phyloP scores from a whole-genome alignment of 1,284 basidiomycete genomes.

The Tranzscheliella williamsii region DNA sequence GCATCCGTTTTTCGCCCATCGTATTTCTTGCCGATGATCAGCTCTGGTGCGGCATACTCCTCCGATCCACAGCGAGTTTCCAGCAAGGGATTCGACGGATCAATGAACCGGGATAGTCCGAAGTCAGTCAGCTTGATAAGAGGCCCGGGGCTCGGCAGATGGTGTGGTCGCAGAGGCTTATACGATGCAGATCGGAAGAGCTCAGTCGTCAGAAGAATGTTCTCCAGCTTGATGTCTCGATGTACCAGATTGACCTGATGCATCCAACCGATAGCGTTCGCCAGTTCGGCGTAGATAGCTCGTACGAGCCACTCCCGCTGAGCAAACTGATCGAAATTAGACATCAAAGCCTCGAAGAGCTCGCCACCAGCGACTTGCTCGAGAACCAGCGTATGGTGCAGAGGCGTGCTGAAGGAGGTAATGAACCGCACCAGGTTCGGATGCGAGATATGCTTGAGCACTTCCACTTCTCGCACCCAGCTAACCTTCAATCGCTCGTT shows the following conservation, averaged over 20 bases:
- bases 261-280: slow-evolving; percentile 83
- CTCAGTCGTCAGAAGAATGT: slow-evolving; percentile 49
- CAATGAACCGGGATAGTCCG: slow-evolving; percentile 83
- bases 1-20: slow-evolving; percentile 85
- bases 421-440: slow-evolving; percentile 79
- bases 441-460: slow-evolving; percentile 82
- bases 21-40: slow-evolving; percentile 76
- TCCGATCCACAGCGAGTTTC: slow-evolving; percentile 86
- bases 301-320: slow-evolving; percentile 69
- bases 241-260: slow-evolving; percentile 84
- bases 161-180: slow-evolving; percentile 26
- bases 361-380: slow-evolving; percentile 81
- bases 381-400: slow-evolving; percentile 79
- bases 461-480: slow-evolving; percentile 84
- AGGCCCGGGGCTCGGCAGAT: slow-evolving; percentile 64
- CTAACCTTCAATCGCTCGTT: slow-evolving; percentile 77
- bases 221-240: slow-evolving; percentile 91
- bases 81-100: slow-evolving; percentile 72
- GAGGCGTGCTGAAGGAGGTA: slow-evolving; percentile 73
- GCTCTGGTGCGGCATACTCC: slow-evolving; percentile 87
- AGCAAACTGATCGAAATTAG: slow-evolving; percentile 67
- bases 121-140: slow-evolving; percentile 88
- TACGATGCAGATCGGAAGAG: slow-evolving; percentile 18
- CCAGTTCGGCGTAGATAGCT: slow-evolving; percentile 78
- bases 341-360: slow-evolving; percentile 74